Evolutionary conservation across 129 eudicot species (phyloP), one percentile per base, ranked within the genome.

Genomic region (Artemisia argyi): DNA sequence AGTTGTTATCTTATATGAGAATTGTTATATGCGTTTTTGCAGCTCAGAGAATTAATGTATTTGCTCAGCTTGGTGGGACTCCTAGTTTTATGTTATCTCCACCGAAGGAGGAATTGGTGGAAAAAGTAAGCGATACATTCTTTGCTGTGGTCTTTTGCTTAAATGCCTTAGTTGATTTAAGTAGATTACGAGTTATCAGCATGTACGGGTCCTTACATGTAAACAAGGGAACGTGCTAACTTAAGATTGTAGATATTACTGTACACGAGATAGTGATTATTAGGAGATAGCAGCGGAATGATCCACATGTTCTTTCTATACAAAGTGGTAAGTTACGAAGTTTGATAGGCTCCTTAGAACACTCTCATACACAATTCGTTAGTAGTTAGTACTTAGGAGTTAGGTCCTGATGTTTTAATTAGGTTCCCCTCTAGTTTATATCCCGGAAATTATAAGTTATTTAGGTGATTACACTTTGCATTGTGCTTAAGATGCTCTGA

Each of bases 71-170:
- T 28, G 32, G 32, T 28, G 32, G 32, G 3, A 28, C 32, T 28
- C 32, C 7, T 5, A 32, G 42, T 7, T 32, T 32, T 32, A 4
- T 32, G 42, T 32, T 32, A 32, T 5, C 42, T 32, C 42, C 42
- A 32, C 42, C 42, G 0, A 32, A 32, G 7, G 42, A 32, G 42
- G 42, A 32, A 32, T 32, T 32, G 7, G 42, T 35, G 8, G 9
- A 35, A 35, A 35, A 82, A 88, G 97, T 74, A 80, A 78, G 86
- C 77, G 19, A 14, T 65, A 12, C 49, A 50, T 72, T n/a, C 15
- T 51, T 51, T 64, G n/a, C 20, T 20, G 15, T 57, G 13, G 72
- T 30, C 6, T 68, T 44, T 15, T 22, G 1, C 18, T 69, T 47
- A 7, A 16, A 53, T 39, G 17, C 49, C 3, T 10, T 47, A 46